Percentiles rank a stretch among this genome's conserved stretches.
Conservation (phyloP, 2,329 filamentous ascomycete species). For the Paracorniculantispora psalliotae region DNA sequence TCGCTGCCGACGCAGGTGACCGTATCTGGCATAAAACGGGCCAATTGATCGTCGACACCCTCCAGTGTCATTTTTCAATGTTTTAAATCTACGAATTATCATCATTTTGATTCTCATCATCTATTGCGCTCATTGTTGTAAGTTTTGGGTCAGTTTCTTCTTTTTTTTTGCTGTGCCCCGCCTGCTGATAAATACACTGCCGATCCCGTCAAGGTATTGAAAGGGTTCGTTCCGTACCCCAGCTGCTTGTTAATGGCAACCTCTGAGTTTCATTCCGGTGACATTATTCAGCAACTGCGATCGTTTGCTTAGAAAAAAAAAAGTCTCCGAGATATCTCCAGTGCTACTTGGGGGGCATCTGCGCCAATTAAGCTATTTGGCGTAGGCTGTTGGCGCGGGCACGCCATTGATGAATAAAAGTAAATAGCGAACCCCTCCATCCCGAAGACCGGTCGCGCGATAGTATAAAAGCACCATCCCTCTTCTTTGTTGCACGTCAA, state of each 20-base stretch:
- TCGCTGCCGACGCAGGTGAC: neutral
- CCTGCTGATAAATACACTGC: conserved; percentile 12
- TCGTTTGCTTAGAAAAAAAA: neutral
- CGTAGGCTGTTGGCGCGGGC: neutral
- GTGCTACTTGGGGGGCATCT: neutral
- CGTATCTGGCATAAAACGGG: neutral
- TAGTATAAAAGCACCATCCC: neutral
- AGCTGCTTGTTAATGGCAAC: neutral
- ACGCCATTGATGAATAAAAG: neutral
- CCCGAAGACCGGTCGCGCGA: neutral
- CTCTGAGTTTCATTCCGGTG: neutral
- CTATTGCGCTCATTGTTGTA: no score
- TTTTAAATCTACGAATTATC: no score
- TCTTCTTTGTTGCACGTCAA: neutral
- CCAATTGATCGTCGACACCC: neutral
- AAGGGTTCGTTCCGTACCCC: neutral
- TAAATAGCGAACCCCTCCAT: neutral
- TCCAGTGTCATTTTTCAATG: no score
- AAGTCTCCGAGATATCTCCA: neutral
- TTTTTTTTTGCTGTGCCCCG: neutral
- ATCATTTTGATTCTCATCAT: no score
- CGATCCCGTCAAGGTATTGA: neutral
- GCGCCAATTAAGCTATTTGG: neutral
- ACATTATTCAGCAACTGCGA: conserved; percentile 3
- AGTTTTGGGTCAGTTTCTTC: neutral